Evolutionary conservation across 148 eudicot genomes (phyloP).

Genomic region (Amaranthus cruentus): DNA sequence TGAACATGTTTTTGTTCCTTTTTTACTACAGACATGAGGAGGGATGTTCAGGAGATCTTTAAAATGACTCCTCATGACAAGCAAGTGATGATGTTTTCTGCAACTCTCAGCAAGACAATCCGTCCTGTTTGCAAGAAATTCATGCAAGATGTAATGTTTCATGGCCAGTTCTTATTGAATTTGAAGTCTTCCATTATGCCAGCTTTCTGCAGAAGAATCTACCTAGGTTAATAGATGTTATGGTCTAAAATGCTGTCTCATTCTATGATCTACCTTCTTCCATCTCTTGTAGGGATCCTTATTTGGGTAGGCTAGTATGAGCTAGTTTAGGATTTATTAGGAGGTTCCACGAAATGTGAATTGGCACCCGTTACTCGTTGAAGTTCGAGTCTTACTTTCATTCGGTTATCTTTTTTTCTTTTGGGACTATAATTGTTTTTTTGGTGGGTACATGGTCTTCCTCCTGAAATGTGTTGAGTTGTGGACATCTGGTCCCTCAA

Average conservation of each 20-base stretch:
- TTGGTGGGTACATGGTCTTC: background rate
- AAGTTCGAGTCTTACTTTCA: background rate
- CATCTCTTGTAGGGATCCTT: conserved; percentile 7
- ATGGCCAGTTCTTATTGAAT: conserved; percentile 69
- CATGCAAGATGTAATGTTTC: conserved; percentile 95
- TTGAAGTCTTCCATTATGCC: conserved; percentile 49
- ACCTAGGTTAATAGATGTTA: conserved; percentile 26
- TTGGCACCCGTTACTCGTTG: background rate
- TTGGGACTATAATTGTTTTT: background rate
- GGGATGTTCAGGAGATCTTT: conserved; percentile 93
- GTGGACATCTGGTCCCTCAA: background rate
- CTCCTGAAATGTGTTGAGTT: background rate
- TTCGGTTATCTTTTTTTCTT: too few relatives aligned
- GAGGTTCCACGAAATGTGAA: background rate
- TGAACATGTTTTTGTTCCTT: background rate
- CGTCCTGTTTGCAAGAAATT: conserved; percentile 99
- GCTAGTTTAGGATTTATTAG: background rate
- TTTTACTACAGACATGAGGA: conserved; percentile 74
- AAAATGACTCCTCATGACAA: conserved; percentile 99
- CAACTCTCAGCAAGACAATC: conserved; percentile 94
- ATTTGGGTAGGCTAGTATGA: background rate
- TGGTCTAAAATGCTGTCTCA: conserved; percentile 34
- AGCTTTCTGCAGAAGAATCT: conserved; percentile 39
- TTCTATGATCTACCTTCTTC: conserved; percentile 19
- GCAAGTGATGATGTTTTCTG: conserved; percentile 99